phyloP scores from a whole-genome alignment of 495 filamentous ascomycete species.

The Penicillium cinerascens region DNA sequence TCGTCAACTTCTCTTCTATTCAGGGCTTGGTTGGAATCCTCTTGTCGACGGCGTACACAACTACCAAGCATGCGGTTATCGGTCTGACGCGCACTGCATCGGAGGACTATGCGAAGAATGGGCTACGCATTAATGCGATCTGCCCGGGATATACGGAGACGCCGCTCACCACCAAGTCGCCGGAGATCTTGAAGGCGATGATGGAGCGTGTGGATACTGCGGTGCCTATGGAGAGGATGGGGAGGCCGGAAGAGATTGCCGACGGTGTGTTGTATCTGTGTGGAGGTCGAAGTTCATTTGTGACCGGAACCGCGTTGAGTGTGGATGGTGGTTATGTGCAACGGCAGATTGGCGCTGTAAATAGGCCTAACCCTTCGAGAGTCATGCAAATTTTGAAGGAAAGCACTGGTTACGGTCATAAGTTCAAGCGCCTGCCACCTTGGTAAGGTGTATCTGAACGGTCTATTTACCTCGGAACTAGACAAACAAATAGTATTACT shows the following conservation, averaged over 20 bases:
- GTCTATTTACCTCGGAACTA: background rate
- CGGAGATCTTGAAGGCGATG: slow-evolving; percentile 23
- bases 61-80: slow-evolving; percentile 35
- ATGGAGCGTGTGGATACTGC: slow-evolving; percentile 26
- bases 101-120: slow-evolving; percentile 42
- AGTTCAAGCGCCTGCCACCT: background rate
- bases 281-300: slow-evolving; percentile 37
- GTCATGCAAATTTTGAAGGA: background rate
- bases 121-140: slow-evolving; percentile 43
- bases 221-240: slow-evolving; percentile 41
- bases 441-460: background rate
- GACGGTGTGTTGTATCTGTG: slow-evolving; percentile 43
- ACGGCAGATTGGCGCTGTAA: slow-evolving; percentile 1
- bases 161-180: slow-evolving; percentile 31
- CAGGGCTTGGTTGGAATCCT: slow-evolving; percentile 31
- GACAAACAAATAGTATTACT: background rate
- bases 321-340: slow-evolving; percentile 44
- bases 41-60: slow-evolving; percentile 30
- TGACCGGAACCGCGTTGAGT: slow-evolving; percentile 39
- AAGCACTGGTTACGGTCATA: too few species aligned
- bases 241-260: slow-evolving; percentile 38
- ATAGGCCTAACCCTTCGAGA: background rate
- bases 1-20: slow-evolving; percentile 46
- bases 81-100: slow-evolving; percentile 35
- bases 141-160: slow-evolving; percentile 45